Evolutionary conservation across 345 rosid genomes (phyloP).

Genomic region (Anastatica hierochuntica): DNA sequence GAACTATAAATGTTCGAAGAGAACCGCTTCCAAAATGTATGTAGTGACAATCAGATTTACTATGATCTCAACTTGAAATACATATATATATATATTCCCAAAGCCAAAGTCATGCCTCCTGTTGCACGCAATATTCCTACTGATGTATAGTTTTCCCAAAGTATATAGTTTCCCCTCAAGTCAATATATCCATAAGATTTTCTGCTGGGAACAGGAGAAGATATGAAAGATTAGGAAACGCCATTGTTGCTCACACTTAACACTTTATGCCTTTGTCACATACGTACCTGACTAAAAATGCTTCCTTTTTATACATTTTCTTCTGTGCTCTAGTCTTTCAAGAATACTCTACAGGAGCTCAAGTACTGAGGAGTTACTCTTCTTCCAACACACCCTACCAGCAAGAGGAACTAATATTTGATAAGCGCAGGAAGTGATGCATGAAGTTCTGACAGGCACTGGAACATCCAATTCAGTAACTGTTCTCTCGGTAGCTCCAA

Average conservation of each 20-base stretch:
- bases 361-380: not conserved
- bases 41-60: too few relatives aligned
- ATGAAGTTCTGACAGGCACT: constrained; percentile 80
- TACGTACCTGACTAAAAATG: constrained; percentile 9
- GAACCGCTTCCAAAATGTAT: too few relatives aligned
- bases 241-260: not conserved
- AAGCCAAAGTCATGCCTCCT: not conserved
- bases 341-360: constrained; percentile 10
- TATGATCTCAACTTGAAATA: constrained; percentile 11
- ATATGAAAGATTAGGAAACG: not conserved
- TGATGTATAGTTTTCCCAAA: not conserved
- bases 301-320: constrained; percentile 1
- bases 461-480: constrained; percentile 84
- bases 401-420: constrained; percentile 42
- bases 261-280: constrained; percentile 3
- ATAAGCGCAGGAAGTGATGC: constrained; percentile 76
- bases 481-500: constrained; percentile 87
- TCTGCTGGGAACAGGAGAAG: constrained; percentile 1
- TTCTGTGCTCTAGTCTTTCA: not conserved
- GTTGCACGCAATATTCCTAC: not conserved
- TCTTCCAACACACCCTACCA: constrained; percentile 13
- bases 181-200: too few relatives aligned
- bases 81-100: too few relatives aligned
- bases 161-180: too few relatives aligned
- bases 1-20: too few relatives aligned